Percentiles rank a stretch among this genome's conserved stretches.
Evolutionary conservation across 805 yeast species (phyloP).

Genomic region (Metschnikowia aberdeeniae): DNA sequence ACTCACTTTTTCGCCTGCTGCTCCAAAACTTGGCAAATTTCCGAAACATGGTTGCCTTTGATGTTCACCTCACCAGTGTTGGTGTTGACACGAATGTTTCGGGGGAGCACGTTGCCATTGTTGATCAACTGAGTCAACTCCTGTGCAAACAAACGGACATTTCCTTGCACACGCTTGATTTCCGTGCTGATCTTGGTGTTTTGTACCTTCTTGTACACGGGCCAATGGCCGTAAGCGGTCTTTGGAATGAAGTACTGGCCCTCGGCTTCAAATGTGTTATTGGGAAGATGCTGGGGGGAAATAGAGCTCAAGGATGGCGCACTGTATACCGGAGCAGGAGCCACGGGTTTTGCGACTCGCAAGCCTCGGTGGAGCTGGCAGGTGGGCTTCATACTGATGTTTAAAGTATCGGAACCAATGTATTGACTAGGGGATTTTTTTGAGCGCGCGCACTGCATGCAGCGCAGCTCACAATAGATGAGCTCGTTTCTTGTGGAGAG

Average conservation of each 20-base stretch:
- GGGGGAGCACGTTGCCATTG: constrained; percentile 23
- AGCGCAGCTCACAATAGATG: neutral
- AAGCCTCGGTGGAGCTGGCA: constrained; percentile 21
- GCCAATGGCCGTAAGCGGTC: constrained; percentile 64
- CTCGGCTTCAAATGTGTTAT: constrained; percentile 30
- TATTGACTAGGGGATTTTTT: neutral
- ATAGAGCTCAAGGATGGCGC: constrained; percentile 26
- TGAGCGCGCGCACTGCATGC: neutral
- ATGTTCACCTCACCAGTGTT: constrained; percentile 35
- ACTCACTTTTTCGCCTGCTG: constrained; percentile 2
- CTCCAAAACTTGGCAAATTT: constrained; percentile 28
- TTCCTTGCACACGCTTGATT: constrained; percentile 67
- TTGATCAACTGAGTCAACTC: constrained; percentile 48
- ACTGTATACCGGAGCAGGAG: constrained; percentile 19
- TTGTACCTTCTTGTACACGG: constrained; percentile 72
- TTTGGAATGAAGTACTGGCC: constrained; percentile 42
- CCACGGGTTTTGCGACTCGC: constrained; percentile 18
- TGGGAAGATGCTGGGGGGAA: constrained; percentile 15
- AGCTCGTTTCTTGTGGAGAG: constrained; percentile 29
- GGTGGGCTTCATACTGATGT: constrained; percentile 24
- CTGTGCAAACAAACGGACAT: constrained; percentile 56
- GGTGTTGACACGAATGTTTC: constrained; percentile 32
- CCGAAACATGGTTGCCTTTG: constrained; percentile 36
- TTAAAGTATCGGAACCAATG: neutral
- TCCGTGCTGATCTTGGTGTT: constrained; percentile 68